phyloP scores from a whole-genome alignment of 495 filamentous ascomycete species.

The Hypoxylon intermedium region DNA sequence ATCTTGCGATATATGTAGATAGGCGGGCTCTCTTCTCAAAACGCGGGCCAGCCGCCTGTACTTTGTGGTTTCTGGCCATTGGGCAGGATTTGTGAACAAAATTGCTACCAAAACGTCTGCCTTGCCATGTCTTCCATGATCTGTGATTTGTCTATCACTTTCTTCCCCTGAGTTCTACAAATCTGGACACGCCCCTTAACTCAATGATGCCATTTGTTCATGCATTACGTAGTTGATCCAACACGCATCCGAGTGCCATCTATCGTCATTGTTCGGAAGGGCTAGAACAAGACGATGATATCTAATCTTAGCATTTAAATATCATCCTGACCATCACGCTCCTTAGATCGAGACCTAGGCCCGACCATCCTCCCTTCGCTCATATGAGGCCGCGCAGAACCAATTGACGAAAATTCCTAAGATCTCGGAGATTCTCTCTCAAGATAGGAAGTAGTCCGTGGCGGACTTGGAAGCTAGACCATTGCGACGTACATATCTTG shows the following conservation, averaged over 20 bases:
- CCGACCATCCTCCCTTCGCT: too few relatives aligned
- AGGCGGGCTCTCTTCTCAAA: neutral
- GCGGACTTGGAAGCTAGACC: neutral
- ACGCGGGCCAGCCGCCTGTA: conserved; percentile 2
- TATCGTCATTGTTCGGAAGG: neutral
- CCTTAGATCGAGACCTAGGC: too few relatives aligned
- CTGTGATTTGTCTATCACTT: neutral
- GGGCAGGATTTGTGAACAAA: neutral
- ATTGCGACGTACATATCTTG: neutral
- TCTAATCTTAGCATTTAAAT: neutral
- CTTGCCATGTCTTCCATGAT: too few relatives aligned
- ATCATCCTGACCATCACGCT: neutral
- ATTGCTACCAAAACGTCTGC: conserved; percentile 4
- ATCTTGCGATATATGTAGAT: conserved; percentile 15
- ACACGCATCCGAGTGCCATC: too few relatives aligned
- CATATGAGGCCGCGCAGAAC: too few relatives aligned
- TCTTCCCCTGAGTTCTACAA: neutral
- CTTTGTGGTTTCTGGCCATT: conserved; percentile 6
- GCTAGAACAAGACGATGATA: neutral
- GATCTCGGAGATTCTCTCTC: conserved; percentile 7
- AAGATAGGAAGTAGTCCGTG: conserved; percentile 20
- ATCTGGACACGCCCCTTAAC: conserved; percentile 9
- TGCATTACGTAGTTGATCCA: neutral
- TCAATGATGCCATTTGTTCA: conserved; percentile 9
- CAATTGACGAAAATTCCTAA: neutral